phyloP scores from a whole-genome alignment of 441 rosid genomes.

The Mallotus repandus region DNA sequence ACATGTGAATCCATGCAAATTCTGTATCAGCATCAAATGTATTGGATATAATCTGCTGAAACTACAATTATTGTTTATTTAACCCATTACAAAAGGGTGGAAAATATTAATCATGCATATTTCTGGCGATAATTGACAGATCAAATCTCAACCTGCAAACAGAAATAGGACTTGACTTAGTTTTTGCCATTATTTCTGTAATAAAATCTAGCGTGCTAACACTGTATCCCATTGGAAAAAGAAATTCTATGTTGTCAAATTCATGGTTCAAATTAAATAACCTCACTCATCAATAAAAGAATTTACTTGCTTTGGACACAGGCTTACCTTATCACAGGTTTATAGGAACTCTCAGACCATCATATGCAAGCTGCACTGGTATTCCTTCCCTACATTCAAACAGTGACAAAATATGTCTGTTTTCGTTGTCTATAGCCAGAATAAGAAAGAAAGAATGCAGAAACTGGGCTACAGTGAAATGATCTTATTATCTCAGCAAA shows the following conservation, averaged over 20 bases:
- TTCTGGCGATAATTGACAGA: not conserved
- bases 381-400: conserved; percentile 81
- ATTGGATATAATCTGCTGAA: not conserved
- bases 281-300: no score
- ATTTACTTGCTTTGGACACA: not conserved
- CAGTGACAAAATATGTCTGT: conserved; percentile 4
- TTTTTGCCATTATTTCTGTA: not conserved
- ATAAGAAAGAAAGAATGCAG: not conserved
- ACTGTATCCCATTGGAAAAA: no score
- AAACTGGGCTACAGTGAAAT: not conserved
- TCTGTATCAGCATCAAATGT: no score
- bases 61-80: not conserved
- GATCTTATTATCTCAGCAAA: not conserved
- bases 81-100: not conserved
- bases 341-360: conserved; percentile 80
- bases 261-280: no score
- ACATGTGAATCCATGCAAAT: no score
- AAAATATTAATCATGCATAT: not conserved
- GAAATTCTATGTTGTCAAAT: no score
- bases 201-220: no score
- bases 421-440: not conserved
- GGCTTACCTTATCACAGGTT: conserved; percentile 48
- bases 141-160: conserved; percentile 4
- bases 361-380: conserved; percentile 75
- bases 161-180: not conserved